Evolutionary conservation across 2,329 filamentous ascomycete species (phyloP).

Genomic region (Chaetomium strumarium): DNA sequence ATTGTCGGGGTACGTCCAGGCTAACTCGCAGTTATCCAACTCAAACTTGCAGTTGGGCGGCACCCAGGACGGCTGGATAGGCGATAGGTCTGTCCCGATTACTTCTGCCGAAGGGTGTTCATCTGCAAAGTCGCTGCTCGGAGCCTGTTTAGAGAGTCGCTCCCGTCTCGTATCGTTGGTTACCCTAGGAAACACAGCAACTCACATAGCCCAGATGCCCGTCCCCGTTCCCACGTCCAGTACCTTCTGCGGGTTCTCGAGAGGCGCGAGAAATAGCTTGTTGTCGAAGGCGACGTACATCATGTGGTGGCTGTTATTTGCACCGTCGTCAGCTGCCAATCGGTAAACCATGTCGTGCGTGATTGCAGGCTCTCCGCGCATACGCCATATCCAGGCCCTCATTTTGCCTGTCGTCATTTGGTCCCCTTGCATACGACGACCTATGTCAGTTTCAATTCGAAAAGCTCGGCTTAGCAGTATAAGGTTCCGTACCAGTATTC

Average conservation of each 20-base stretch:
- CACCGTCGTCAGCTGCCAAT: neutral
- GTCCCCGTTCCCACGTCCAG: constrained; percentile 4
- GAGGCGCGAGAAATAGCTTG: constrained; percentile 1
- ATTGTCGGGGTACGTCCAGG: neutral
- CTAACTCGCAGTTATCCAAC: neutral
- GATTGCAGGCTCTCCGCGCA: neutral
- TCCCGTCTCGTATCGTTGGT: neutral
- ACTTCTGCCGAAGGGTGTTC: neutral
- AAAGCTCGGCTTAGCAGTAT: neutral
- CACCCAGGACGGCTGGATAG: neutral
- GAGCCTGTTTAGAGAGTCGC: neutral
- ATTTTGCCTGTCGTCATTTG: constrained; percentile 3
- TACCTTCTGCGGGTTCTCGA: constrained; percentile 6
- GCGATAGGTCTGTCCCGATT: neutral
- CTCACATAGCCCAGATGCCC: constrained; percentile 2
- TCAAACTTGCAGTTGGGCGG: constrained; percentile 3
- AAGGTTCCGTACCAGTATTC: neutral
- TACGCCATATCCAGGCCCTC: constrained; percentile 4
- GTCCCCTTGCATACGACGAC: constrained; percentile 1
- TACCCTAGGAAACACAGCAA: neutral
- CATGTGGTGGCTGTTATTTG: constrained; percentile 5
- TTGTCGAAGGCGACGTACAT: constrained; percentile 1
- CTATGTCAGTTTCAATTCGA: neutral
- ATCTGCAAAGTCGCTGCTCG: neutral
- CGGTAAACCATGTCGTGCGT: neutral